These are phyloP conservation scores for Pogostemon cablin DNA, from an alignment of 257 asterid genomes.

Conservation along the genomic window DNA sequence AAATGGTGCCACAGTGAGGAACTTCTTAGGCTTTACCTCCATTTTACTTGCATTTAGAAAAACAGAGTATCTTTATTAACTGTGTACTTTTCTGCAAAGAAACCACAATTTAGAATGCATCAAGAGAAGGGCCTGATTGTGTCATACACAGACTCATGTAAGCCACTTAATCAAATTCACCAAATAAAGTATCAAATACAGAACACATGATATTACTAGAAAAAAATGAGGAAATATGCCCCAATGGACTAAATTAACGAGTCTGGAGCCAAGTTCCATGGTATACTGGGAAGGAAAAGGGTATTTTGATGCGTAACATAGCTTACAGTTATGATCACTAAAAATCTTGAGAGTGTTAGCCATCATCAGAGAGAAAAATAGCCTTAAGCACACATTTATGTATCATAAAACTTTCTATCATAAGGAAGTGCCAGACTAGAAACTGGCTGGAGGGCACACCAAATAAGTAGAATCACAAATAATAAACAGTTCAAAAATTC, in stretches of 20 bases:
- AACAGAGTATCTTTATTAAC: conserved; percentile 28
- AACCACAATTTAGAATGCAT: conserved; percentile 21
- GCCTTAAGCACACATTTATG: not conserved
- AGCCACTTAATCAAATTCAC: not conserved
- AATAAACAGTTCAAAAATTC: not conserved
- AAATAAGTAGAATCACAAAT: conserved; percentile 15
- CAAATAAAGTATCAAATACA: conserved; percentile 4
- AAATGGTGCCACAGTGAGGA: conserved; percentile 93
- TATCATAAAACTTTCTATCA: conserved; percentile 26
- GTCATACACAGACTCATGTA: not conserved
- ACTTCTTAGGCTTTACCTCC: conserved; percentile 75
- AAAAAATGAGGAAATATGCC: not conserved
- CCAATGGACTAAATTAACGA: conserved; percentile 27
- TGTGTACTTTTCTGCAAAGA: conserved; percentile 32
- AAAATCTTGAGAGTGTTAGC: conserved; percentile 27
- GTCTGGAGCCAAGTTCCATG: not conserved
- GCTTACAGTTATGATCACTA: conserved; percentile 31
- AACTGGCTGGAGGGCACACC: conserved; percentile 1
- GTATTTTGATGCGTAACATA: conserved; percentile 18
- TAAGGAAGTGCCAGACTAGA: not conserved
- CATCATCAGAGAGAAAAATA: conserved; percentile 14
- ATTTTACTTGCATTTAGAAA: conserved; percentile 32
- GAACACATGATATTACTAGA: conserved; percentile 27
- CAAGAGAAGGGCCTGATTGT: conserved; percentile 17
- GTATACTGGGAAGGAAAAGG: conserved; percentile 18